Evolutionary conservation across 192 early-diverging fungal genomes (phyloP), one percentile per base, ranked within the genome.

Genomic region (Mortierella alpina): DNA sequence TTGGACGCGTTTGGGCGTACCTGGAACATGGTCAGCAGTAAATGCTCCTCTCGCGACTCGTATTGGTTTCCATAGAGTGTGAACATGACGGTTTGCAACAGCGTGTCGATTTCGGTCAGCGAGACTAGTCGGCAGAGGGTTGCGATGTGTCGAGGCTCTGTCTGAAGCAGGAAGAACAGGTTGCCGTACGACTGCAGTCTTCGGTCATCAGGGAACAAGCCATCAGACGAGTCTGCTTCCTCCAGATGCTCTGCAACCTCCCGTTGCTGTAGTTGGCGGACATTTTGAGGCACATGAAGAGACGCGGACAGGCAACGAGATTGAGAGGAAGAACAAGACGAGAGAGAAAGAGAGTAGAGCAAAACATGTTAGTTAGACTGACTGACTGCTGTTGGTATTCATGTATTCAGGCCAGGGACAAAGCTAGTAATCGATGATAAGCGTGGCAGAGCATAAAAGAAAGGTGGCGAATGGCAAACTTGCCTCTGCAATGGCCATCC

Each of bases 1-100:
- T 31, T 1, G 31, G 31, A 31, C 31, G 31, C 22, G n/a, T 50
- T 7, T 5, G 39, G 18, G 15, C 6, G 6, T 82, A 94, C 93
- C 86, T 98, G 96, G 75, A 99, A 96, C 95, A 99, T 96, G 20
- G 95, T 96, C 67, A 99, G 84, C 42, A 99, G 75, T 56, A 99
- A 85, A 83, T 96, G 94, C 86, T 99, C 97, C 87, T 99, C 96
- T 59, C 96, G 91, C 46, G 92, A 92, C 79, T 99, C 96, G 83
- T 96, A 98, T 84, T 98, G 96, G 84, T 98, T 97, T 48, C 96
- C 96, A 67, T 95, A 99, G 51, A 99, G 75, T 2, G 96, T 96
- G 70, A 97, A 97, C 96, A 99, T 98, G 68, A 98, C 95, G 0
- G 94, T 96, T 72, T 98, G 96, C 52, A 99, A 75, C 49, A 98